phyloP scores from a whole-genome alignment of 768 basidiomycete genomes.

The Dioszegia hungarica region DNA sequence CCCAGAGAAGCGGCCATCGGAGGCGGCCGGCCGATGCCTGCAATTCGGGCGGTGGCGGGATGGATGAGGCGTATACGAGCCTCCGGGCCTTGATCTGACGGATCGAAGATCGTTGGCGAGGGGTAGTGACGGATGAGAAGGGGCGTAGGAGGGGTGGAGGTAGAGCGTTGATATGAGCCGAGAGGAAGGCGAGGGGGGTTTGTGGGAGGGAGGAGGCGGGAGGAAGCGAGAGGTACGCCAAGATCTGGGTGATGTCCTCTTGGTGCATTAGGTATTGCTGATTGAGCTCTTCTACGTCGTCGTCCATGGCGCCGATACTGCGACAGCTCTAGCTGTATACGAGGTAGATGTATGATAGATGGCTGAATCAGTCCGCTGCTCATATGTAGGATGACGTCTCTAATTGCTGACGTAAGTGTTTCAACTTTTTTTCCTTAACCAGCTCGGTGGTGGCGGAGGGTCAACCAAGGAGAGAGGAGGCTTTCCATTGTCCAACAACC shows the following conservation, averaged over 20 bases:
- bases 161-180: slow-evolving; percentile 19
- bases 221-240: slow-evolving; percentile 33
- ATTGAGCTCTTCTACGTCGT: background rate
- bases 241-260: slow-evolving; percentile 24
- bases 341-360: slow-evolving; percentile 9
- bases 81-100: slow-evolving; percentile 39
- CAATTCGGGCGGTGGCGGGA: background rate
- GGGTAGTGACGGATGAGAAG: slow-evolving; percentile 19
- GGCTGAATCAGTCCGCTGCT: too few relatives aligned
- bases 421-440: background rate
- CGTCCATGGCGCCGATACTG: slow-evolving; percentile 1
- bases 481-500: background rate
- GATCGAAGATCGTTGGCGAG: slow-evolving; percentile 33
- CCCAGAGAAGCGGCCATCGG: slow-evolving; percentile 45
- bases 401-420: slow-evolving; percentile 8
- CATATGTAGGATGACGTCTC: background rate
- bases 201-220: slow-evolving; percentile 18
- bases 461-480: background rate
- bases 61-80: slow-evolving; percentile 23
- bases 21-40: slow-evolving; percentile 11
- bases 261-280: background rate
- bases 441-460: background rate
- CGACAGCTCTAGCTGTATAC: too few relatives aligned
- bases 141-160: slow-evolving; percentile 29
- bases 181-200: slow-evolving; percentile 35